Conservation (phyloP, 805 yeast species). For the Kuraishia molischiana region DNA sequence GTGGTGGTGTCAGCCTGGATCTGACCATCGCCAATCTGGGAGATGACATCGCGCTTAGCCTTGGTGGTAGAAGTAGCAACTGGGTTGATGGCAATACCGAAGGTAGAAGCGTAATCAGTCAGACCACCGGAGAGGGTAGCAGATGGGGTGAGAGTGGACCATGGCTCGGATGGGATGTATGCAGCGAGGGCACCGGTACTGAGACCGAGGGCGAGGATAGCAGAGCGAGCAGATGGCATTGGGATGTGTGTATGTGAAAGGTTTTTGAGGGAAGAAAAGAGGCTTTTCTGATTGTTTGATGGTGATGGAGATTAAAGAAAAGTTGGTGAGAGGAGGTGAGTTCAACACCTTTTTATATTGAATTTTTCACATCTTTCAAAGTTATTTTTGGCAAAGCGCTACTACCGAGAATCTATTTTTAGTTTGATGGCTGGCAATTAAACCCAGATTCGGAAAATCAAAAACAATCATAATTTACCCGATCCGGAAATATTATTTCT, state of each 20-base stretch:
- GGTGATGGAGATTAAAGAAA: not conserved
- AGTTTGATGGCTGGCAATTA: not conserved
- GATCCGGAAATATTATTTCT: not conserved
- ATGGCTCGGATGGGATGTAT: conserved; percentile 55
- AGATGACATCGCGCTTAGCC: conserved; percentile 26
- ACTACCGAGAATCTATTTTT: too few species aligned
- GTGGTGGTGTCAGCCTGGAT: conserved; percentile 34
- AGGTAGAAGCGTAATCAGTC: conserved; percentile 43
- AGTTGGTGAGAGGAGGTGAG: not conserved
- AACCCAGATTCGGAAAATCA: not conserved
- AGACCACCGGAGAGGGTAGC: conserved; percentile 42
- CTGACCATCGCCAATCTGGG: conserved; percentile 46
- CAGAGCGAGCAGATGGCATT: conserved; percentile 34
- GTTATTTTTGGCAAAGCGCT: too few species aligned
- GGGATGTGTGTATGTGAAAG: conserved; percentile 4
- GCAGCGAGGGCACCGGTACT: conserved; percentile 48
- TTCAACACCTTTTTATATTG: not conserved
- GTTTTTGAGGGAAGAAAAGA: not conserved
- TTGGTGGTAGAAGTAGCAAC: conserved; percentile 27
- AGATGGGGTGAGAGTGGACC: conserved; percentile 64
- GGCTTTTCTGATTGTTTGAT: not conserved
- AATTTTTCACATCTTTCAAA: too few species aligned
- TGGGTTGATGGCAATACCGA: conserved; percentile 63
- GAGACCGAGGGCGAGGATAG: conserved; percentile 28
- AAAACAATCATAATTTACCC: not conserved